Base-by-base conservation (phyloP, 1,284 basidiomycete species). In the Macrocybe sp. region DNA sequence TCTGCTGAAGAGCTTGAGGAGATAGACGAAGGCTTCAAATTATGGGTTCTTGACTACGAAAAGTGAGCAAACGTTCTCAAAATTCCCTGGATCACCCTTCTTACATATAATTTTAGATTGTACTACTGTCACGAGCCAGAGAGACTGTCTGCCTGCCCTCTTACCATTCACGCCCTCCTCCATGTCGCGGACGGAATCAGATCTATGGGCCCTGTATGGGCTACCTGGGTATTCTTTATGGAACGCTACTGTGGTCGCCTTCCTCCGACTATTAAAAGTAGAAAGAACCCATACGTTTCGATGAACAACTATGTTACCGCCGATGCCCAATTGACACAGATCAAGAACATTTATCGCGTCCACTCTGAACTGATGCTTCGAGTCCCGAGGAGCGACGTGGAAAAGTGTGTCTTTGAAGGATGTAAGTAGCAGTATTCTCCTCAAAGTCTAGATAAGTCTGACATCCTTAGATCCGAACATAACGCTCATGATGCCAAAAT, bases 11-110 rank as follows among this genome's bases (percentile, higher is more conserved):
- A 75, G 10, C 54, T 74, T 2, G 46, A 56, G 0, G 32, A 46
- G 2, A 32, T 74, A 4, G 49, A 60, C 2, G 10, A 22, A 1
- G 65, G 66, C 0, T 68, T 73, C 43, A 51, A 56, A 0, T 8
- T 48, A 1, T 75, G 70, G 70, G 71, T 74, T 0, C 2, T 55
- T 31, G 46, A 62, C 9, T 75, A 69, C 48, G 70, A 74, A 55
- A 39, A 47, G 73, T 73, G 5, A 14, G 35, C 35, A 37, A 37
- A 37, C 5, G 2, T 22, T 22, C 22, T 22, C 22, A 37, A 37
- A 11, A 14, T 11, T 11, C 5, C 35, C 35, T 37, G 11, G 11
- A 6, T 37, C 11, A 14, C 35, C 5, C 11, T 11, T 37, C 14
- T 37, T 11, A 14, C 35, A 11, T 6, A 37, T 11, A 37, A 37